Evolutionary conservation across 148 eudicot species (phyloP), one percentile per base, ranked within the genome.

Genomic region (Rhododendron ferrugineum): DNA sequence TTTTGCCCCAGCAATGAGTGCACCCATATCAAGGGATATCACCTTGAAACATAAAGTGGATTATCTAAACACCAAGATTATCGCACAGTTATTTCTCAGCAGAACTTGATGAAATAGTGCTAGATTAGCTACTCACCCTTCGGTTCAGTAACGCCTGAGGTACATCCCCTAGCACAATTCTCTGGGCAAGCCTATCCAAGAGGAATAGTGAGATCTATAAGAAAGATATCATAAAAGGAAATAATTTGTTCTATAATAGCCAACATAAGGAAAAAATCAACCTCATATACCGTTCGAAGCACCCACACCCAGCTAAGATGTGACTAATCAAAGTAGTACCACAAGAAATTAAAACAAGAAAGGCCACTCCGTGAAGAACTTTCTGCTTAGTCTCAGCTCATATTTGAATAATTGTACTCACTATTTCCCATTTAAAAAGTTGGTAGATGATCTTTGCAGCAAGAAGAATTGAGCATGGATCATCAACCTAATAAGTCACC

Each of bases 1-100:
- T 89, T 95, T 95, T 47, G 99, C 98, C 64, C 99, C 99, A 88
- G 99, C 99, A 83, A 97, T 94, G 73, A 95, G 98, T 58, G 99
- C 95, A 83, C 98, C 99, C 98, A 95, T 92, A 88, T 97, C 98
- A 15, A 97, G 95, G 81, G 98, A 95, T 88, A 95, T 93, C 89
- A 97, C 90, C 98, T 96, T 92, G 58, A 88, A 80, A 58, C 16
- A 73, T n/a, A 64, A 23, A 78, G 70, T 22, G 15, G 46, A 86
- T 47, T 68, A 54, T 56, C 30, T 64, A n/a, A 64, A 64, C 70
- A 64, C n/a, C 70, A 64, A 64, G 70, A 64, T 64, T 64, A 64
- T 64, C 14, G 5, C 13, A 15, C 34, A 7, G 40, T 73, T 36
- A 86, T 66, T 50, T 11, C 11, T 42, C 64, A 22, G 34, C 54